Base-by-base conservation (phyloP, 352 stramenopile genomes). In the Globisporangium parvum region DNA sequence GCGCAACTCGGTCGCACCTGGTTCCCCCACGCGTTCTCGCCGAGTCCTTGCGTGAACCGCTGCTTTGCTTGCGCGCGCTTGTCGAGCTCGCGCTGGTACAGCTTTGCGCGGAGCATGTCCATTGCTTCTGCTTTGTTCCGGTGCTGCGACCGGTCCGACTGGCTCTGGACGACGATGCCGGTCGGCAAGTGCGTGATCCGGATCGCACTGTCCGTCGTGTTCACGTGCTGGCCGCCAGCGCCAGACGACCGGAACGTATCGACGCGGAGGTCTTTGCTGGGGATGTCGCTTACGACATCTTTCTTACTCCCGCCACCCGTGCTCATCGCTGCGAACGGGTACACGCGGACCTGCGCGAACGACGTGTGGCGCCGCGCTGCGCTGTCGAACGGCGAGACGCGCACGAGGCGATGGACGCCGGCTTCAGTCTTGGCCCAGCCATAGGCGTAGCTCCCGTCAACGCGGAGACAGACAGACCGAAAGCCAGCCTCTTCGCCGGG, bases 191-290 rank as follows among this genome's bases (percentile, higher is more conserved):
- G 96, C 53, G 90, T 97, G 65, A 99, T 97, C 35, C 96, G 80
- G 37, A 99, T 92, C 15, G 91, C 96, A 37, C 93, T 98, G 66
- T 98, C 94, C 6, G 98, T 96, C 59, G 97, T 97, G 71, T 99
- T 99, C 8, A 99, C 96, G 67, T 98, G 98, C 71, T 98, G 95
- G 1, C 95, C 95, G 31, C 96, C 96, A 20, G 90, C 81, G 10
- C 95, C 96, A 8, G 95, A 96, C 44, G 85, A 91, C 6, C 94
- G 75, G 73, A 97, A 97, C 28, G 92, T 98, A 47, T 96, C 97
- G 23, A 98, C 89, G 48, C 97, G 91, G 52, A 98, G 65, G 53
- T 98, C 93, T 47, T 82, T 85, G 0, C 72, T 64, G 8, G 72
- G 66, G n/a, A 96, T 87, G 23, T 87, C 73, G n/a, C 75, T 50